A percentile compares a stretch with the other conserved stretches of the same genome.
Conservation (phyloP, 2,329 filamentous ascomycete genomes). For the Keithomyces neogunnii region DNA sequence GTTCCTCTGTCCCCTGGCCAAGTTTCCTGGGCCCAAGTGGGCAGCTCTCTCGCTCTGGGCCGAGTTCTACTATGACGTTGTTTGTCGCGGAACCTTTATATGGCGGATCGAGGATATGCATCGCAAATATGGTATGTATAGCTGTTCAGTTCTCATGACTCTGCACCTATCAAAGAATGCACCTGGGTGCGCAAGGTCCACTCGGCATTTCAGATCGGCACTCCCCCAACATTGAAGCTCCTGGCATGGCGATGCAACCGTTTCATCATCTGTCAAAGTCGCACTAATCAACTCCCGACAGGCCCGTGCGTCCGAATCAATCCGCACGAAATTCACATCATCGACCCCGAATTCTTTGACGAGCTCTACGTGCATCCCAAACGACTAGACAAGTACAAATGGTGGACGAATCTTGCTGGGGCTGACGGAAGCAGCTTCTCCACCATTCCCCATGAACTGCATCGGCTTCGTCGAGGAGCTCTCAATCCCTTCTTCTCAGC, state of each 20-base stretch:
- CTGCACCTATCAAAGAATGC: no score
- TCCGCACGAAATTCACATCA: slow-evolving; percentile 19
- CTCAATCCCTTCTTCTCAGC: slow-evolving; percentile 36
- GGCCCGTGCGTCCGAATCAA: slow-evolving; percentile 25
- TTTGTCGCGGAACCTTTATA: slow-evolving; percentile 3
- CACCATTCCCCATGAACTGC: slow-evolving; percentile 29
- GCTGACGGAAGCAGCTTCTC: slow-evolving; percentile 13
- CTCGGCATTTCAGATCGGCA: no score
- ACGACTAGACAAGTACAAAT: slow-evolving; percentile 11
- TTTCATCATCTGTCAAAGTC: no score
- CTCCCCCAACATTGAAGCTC: no score
- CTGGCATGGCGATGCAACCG: no score
- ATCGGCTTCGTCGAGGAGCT: slow-evolving; percentile 29
- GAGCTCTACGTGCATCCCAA: slow-evolving; percentile 15
- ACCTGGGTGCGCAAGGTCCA: no score
- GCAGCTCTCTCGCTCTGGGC: slow-evolving; percentile 2
- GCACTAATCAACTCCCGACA: slow-evolving; percentile 3
- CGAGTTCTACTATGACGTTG: slow-evolving; percentile 7
- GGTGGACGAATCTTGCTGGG: slow-evolving; percentile 9
- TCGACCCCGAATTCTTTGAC: slow-evolving; percentile 20
- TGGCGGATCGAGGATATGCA: slow-evolving; percentile 5
- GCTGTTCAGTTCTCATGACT: neutral
- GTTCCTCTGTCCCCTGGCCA: neutral
- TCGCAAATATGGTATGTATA: slow-evolving; percentile 1
- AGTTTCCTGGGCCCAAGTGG: slow-evolving; percentile 3